These are phyloP conservation scores for Fusarium siculi DNA, from an alignment of 2,329 filamentous ascomycete genomes.

Conservation along the genomic window DNA sequence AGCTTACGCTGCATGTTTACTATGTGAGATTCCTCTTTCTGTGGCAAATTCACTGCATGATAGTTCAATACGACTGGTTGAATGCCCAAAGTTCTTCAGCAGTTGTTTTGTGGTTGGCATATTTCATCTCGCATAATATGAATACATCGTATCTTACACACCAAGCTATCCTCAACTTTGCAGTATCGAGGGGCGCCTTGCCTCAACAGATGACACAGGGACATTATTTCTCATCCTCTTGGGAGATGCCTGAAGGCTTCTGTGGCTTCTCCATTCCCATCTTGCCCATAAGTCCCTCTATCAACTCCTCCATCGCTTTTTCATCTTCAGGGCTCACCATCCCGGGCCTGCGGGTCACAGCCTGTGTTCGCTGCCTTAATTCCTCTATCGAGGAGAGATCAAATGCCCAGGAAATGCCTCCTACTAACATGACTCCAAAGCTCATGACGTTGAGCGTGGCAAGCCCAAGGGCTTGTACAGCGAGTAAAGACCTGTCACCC, in stretches of 20 bases:
- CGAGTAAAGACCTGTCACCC: constrained; percentile 66
- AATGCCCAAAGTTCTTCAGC: background rate
- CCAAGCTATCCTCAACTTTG: background rate
- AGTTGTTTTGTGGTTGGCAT: background rate
- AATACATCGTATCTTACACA: constrained; percentile 34
- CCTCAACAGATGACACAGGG: background rate
- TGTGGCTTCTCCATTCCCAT: constrained; percentile 51
- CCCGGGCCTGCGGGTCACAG: constrained; percentile 51
- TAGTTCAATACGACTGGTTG: background rate
- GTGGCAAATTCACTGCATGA: background rate
- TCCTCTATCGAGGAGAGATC: constrained; percentile 79
- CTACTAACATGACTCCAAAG: constrained; percentile 78
- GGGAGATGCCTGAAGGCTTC: constrained; percentile 12
- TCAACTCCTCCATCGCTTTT: constrained; percentile 70
- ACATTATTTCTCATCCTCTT: constrained; percentile 19
- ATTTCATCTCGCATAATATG: background rate
- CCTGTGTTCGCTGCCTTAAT: constrained; percentile 63
- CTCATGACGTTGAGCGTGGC: constrained; percentile 88
- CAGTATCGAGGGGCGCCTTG: background rate
- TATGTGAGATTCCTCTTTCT: background rate
- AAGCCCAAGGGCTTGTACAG: constrained; percentile 83
- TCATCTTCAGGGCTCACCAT: constrained; percentile 60
- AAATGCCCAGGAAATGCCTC: constrained; percentile 79
- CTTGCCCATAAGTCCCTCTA: constrained; percentile 67
- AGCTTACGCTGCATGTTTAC: constrained; percentile 11